phyloP scores from a whole-genome alignment of 306 rosid genomes.

The Corylus americana region DNA sequence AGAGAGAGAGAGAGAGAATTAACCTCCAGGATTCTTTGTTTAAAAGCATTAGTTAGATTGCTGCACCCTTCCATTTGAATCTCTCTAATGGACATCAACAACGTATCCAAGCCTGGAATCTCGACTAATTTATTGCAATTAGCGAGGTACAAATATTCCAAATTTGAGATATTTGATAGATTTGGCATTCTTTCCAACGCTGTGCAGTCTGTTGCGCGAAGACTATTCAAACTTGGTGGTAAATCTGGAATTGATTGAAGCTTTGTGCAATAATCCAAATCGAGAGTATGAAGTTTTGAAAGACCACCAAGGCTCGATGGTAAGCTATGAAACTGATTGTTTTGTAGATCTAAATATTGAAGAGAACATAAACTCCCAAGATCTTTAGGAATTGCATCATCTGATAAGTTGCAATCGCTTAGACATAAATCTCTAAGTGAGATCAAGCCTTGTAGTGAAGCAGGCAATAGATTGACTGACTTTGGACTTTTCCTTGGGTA shows the following conservation, averaged over 20 bases:
- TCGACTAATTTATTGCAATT: conserved; percentile 19
- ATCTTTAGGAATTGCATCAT: conserved; percentile 2
- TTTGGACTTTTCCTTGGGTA: conserved; percentile 26
- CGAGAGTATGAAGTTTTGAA: background rate
- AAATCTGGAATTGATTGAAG: background rate
- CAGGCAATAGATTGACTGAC: background rate
- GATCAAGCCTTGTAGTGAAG: conserved; percentile 25
- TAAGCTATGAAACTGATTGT: too few relatives aligned
- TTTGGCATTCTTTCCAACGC: conserved; percentile 19
- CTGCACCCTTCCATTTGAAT: conserved; percentile 27
- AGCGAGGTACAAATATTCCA: conserved; percentile 2
- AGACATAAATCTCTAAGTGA: background rate
- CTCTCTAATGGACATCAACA: background rate
- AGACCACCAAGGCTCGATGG: background rate
- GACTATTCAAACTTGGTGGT: too few relatives aligned
- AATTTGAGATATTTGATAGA: conserved; percentile 10
- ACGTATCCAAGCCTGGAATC: conserved; percentile 20
- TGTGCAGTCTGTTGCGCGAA: background rate
- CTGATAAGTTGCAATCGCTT: conserved; percentile 14
- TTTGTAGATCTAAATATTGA: too few relatives aligned
- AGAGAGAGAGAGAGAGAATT: background rate
- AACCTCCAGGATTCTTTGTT: conserved; percentile 29
- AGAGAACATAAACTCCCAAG: conserved; percentile 2
- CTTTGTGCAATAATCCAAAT: background rate
- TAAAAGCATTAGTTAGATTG: conserved; percentile 7